Evolutionary conservation across 306 rosid species (phyloP), one percentile per base, ranked within the genome.

Genomic region (Dryas octopetala): DNA sequence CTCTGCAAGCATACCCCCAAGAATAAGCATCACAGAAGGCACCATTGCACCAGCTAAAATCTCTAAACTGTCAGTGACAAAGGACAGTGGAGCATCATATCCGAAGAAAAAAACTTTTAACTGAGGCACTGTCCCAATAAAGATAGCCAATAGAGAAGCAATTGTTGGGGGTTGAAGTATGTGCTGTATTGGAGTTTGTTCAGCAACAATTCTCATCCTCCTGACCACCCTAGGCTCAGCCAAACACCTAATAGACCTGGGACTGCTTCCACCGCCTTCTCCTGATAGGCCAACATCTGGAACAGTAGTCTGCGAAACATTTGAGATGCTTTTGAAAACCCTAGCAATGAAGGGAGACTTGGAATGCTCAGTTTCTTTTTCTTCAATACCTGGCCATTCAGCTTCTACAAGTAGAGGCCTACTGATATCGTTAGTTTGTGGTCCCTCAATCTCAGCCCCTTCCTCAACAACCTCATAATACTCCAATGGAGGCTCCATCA

Each of bases 351-450:
- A 91, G 69, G 97, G 92, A 44, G 88, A 81, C 86, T 91, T 91
- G 68, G 90, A 93, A 81, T 89, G 92, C 71, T 87, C 97, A 12
- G 97, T 91, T 84, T 84, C 98, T 76, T 91, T 91, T 65, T 91
- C 92, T 82, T 91, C 97, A 52, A 93, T 91, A n/a, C 93, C 96
- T 3, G 97, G 98, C 98, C 98, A 93, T 76, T 93, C 98, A 43
- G 98, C 98, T 85, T 93, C 98, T 5, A 91, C 92, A 75, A 93
- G 96, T 5, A 93, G 86, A 12, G 97, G 93, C 65, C 90, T 88
- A 74, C 98, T 86, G 10, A 83, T 58, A 82, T 88, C 86, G n/a
- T 85, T 84, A 9, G 69, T 0, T 6, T 2, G 54, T 9, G 68
- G 28, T 82, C 86, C 92, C 78, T 74, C 83, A 13, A 83, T 88